Evolutionary conservation across 768 basidiomycete genomes (phyloP).

Genomic region (Serendipita sp.): DNA sequence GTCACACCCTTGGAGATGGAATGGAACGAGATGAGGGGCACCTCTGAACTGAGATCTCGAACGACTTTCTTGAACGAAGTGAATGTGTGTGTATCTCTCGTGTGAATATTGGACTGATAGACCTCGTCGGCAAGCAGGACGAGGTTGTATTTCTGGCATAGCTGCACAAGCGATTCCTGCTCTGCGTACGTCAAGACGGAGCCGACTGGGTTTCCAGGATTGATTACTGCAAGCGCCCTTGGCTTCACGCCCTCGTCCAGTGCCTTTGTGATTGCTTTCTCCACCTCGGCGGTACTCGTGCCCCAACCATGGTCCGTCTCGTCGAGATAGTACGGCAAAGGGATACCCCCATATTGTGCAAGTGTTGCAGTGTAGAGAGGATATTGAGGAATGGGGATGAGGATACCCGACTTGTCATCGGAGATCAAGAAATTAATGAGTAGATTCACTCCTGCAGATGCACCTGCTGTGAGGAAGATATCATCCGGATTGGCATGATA

Average conservation of each 20-base stretch:
- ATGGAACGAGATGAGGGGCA: slow-evolving; percentile 89
- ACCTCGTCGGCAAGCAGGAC: slow-evolving; percentile 95
- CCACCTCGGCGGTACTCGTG: slow-evolving; percentile 52
- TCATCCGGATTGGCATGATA: slow-evolving; percentile 62
- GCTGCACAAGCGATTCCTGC: slow-evolving; percentile 55
- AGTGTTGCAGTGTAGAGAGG: slow-evolving; percentile 93
- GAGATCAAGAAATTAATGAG: slow-evolving; percentile 66
- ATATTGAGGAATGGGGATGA: slow-evolving; percentile 97
- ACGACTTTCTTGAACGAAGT: slow-evolving; percentile 88
- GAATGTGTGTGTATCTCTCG: slow-evolving; percentile 50
- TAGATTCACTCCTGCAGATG: slow-evolving; percentile 84
- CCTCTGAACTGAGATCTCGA: slow-evolving; percentile 41
- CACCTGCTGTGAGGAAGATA: slow-evolving; percentile 92
- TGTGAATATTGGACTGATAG: slow-evolving; percentile 90
- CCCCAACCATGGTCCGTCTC: slow-evolving; percentile 62
- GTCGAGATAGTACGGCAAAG: slow-evolving; percentile 79
- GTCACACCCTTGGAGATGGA: slow-evolving; percentile 92
- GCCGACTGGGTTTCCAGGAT: slow-evolving; percentile 96
- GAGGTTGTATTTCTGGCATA: slow-evolving; percentile 73
- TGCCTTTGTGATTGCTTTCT: slow-evolving; percentile 48
- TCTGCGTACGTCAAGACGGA: slow-evolving; percentile 55
- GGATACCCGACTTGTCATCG: slow-evolving; percentile 49
- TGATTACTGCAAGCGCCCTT: slow-evolving; percentile 90
- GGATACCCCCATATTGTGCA: slow-evolving; percentile 62
- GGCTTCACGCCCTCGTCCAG: slow-evolving; percentile 41